phyloP scores from a whole-genome alignment of 768 basidiomycete species.

The Leccinellum rugosiceps region DNA sequence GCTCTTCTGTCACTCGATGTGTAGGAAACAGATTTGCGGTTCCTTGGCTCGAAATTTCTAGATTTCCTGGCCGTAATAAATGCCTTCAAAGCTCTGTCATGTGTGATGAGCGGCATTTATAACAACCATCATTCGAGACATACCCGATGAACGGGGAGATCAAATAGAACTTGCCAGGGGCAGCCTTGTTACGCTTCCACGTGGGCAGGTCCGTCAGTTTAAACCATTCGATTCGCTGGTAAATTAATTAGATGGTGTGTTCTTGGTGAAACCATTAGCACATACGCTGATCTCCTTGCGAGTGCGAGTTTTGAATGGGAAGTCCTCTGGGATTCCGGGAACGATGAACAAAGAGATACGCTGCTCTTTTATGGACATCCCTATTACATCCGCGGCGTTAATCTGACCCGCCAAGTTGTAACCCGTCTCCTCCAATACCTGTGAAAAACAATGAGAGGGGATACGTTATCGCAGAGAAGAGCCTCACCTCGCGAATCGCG shows the following conservation, averaged over 20 bases:
- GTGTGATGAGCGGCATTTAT: conserved; percentile 1
- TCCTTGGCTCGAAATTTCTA: conserved; percentile 33
- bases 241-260: conserved; percentile 7
- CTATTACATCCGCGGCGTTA: conserved; percentile 66
- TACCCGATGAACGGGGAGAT: conserved; percentile 92
- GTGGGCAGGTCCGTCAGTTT: conserved; percentile 84
- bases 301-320: conserved; percentile 87
- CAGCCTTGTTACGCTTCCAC: conserved; percentile 77
- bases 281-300: conserved; percentile 97
- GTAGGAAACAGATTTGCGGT: conserved; percentile 34
- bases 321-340: conserved; percentile 82
- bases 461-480: background rate
- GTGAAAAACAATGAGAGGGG: conserved; percentile 12
- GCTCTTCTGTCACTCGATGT: conserved; percentile 33
- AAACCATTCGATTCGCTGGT: conserved; percentile 97
- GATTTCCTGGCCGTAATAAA: conserved; percentile 67
- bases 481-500: conserved; percentile 84
- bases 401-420: conserved; percentile 78
- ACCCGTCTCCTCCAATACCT: conserved; percentile 98
- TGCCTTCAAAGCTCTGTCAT: conserved; percentile 44
- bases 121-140: conserved; percentile 21
- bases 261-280: conserved; percentile 6
- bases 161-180: conserved; percentile 84
- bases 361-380: conserved; percentile 87
- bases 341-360: conserved; percentile 89